Conservation (phyloP, 768 basidiomycete species). For the Nidularia pulvinata region DNA sequence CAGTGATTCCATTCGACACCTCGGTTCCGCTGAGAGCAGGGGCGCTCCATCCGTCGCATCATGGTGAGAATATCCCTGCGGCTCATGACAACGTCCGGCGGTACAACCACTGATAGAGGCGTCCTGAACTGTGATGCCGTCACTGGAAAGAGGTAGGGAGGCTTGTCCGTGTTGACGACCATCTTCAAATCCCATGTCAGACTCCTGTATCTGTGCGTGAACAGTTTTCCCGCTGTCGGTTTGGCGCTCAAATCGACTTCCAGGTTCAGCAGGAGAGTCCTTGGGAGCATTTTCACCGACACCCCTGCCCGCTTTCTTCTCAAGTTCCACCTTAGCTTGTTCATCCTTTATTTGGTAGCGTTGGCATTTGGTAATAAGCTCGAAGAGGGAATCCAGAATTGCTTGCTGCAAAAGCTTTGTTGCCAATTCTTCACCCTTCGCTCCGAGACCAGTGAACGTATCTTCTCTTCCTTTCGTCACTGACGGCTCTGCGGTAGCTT, state of each 20-base stretch:
- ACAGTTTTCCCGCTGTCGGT: too few relatives aligned
- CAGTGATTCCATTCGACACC: not conserved
- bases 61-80: too few relatives aligned
- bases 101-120: not conserved
- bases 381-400: slow-evolving; percentile 8
- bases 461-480: slow-evolving; percentile 1
- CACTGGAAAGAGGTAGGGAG: not conserved
- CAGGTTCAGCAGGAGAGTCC: not conserved
- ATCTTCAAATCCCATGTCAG: not conserved
- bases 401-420: slow-evolving; percentile 2
- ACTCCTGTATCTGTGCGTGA: too few relatives aligned
- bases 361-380: slow-evolving; percentile 10
- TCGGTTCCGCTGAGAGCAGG: too few relatives aligned
- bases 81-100: not conserved
- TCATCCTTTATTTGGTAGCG: too few relatives aligned
- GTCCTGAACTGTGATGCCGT: not conserved
- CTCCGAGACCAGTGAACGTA: too few relatives aligned
- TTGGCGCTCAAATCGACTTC: not conserved
- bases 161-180: not conserved
- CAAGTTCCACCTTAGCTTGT: too few relatives aligned
- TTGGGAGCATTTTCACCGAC: too few relatives aligned
- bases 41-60: too few relatives aligned
- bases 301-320: not conserved
- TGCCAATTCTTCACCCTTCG: too few relatives aligned
- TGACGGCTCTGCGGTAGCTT: too few relatives aligned